Evolutionary conservation across 129 eudicot species (phyloP).

Genomic region (Erigeron canadensis): DNA sequence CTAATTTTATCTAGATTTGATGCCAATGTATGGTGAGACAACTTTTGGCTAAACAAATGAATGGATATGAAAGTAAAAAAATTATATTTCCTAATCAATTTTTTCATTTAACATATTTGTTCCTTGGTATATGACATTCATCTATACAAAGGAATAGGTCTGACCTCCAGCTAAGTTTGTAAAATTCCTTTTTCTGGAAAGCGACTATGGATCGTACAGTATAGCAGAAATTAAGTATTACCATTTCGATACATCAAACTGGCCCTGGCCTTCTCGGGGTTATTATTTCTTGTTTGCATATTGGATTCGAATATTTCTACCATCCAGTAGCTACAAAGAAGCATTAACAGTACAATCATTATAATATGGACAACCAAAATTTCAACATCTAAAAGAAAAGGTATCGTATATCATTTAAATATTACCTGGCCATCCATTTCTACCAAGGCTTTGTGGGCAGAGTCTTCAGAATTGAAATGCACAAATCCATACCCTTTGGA

Average conservation of each 20-base stretch:
- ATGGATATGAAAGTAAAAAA: no score
- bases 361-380: background rate
- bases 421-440: constrained; percentile 71
- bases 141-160: no score
- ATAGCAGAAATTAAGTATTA: no score
- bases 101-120: no score
- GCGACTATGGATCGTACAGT: no score
- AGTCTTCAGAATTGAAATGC: constrained; percentile 42
- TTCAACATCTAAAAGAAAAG: background rate
- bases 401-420: background rate
- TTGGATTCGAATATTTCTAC: constrained; percentile 52
- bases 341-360: background rate
- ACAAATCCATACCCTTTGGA: constrained; percentile 81
- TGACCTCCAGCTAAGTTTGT: no score
- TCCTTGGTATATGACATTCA: no score
- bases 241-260: constrained; percentile 1
- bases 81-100: no score
- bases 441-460: constrained; percentile 70
- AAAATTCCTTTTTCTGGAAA: no score
- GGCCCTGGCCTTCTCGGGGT: constrained; percentile 1
- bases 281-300: constrained; percentile 43
- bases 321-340: constrained; percentile 46
- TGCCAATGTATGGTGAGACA: no score
- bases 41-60: no score
- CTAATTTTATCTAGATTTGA: no score